phyloP scores from a whole-genome alignment of 352 stramenopile species.

The Phytophthora brassicae region DNA sequence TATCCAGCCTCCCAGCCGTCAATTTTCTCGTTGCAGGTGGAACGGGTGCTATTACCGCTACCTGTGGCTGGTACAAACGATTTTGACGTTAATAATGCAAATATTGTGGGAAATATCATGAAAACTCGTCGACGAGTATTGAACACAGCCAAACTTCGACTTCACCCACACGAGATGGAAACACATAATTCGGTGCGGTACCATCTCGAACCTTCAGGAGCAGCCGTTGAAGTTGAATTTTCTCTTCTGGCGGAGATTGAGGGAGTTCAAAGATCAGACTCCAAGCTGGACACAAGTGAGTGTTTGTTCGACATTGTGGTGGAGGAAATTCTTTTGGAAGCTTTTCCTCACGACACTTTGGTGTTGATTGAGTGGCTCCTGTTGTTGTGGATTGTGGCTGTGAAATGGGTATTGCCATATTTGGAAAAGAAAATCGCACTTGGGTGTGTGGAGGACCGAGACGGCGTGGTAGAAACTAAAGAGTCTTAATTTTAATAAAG shows the following conservation, averaged over 20 bases:
- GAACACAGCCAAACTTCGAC: conserved; percentile 71
- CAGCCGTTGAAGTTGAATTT: conserved; percentile 41
- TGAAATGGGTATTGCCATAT: conserved; percentile 46
- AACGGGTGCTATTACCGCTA: conserved; percentile 37
- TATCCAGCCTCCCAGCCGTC: conserved; percentile 65
- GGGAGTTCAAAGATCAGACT: conserved; percentile 48
- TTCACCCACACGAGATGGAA: conserved; percentile 48
- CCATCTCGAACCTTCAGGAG: conserved; percentile 26
- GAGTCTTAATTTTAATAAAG: too few species aligned
- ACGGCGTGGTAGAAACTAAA: conserved; percentile 19
- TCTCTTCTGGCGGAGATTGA: conserved; percentile 50
- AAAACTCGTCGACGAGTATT: conserved; percentile 44
- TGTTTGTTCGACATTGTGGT: conserved; percentile 79
- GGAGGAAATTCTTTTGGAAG: conserved; percentile 61
- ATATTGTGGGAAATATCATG: conserved; percentile 15
- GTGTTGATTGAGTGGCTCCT: conserved; percentile 59
- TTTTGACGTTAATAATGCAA: conserved; percentile 17
- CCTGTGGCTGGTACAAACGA: conserved; percentile 11
- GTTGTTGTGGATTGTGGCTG: conserved; percentile 37
- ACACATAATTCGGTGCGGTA: conserved; percentile 29
- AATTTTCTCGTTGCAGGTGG: conserved; percentile 50
- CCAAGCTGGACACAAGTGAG: conserved; percentile 27
- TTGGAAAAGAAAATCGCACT: conserved; percentile 57
- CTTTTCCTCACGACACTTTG: conserved; percentile 56
- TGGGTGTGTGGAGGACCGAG: conserved; percentile 38